A percentile compares a stretch with the other conserved stretches of the same genome.
Evolutionary conservation across 208 protist genomes (phyloP).

Genomic region (Crithidia mellificae): DNA sequence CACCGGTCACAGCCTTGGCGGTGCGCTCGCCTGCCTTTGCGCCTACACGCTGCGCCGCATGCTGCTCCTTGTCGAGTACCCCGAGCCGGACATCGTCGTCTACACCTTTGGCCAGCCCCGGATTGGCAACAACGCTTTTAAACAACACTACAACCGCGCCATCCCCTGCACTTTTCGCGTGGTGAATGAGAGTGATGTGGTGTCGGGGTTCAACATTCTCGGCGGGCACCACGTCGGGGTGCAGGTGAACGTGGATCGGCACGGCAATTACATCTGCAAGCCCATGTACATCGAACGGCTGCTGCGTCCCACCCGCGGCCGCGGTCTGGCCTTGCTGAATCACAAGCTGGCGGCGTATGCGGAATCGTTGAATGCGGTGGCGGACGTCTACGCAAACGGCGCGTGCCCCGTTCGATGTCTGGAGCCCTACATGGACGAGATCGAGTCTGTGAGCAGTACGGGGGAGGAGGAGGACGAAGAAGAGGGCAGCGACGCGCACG

Average conservation of each 20-base stretch:
- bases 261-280: slow-evolving; percentile 79
- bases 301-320: slow-evolving; percentile 57
- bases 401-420: slow-evolving; percentile 47
- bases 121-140: slow-evolving; percentile 75
- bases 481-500: background rate
- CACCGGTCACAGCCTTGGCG: slow-evolving; percentile 83
- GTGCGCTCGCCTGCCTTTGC: slow-evolving; percentile 74
- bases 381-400: slow-evolving; percentile 33
- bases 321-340: slow-evolving; percentile 46
- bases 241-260: slow-evolving; percentile 77
- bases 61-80: slow-evolving; percentile 58
- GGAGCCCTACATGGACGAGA: slow-evolving; percentile 32
- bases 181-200: slow-evolving; percentile 86
- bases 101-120: slow-evolving; percentile 86
- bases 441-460: slow-evolving; percentile 26
- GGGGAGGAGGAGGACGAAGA: slow-evolving; percentile 8
- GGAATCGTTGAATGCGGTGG: slow-evolving; percentile 67
- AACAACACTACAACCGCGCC: slow-evolving; percentile 67
- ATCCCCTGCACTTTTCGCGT: slow-evolving; percentile 80
- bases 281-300: slow-evolving; percentile 82
- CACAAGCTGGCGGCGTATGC: slow-evolving; percentile 66
- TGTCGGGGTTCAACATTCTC: slow-evolving; percentile 60
- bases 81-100: slow-evolving; percentile 59
- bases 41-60: slow-evolving; percentile 73
- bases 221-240: slow-evolving; percentile 74